These are phyloP conservation scores for Astraeus odoratus DNA, from an alignment of 768 basidiomycete species.

Conservation along the genomic window DNA sequence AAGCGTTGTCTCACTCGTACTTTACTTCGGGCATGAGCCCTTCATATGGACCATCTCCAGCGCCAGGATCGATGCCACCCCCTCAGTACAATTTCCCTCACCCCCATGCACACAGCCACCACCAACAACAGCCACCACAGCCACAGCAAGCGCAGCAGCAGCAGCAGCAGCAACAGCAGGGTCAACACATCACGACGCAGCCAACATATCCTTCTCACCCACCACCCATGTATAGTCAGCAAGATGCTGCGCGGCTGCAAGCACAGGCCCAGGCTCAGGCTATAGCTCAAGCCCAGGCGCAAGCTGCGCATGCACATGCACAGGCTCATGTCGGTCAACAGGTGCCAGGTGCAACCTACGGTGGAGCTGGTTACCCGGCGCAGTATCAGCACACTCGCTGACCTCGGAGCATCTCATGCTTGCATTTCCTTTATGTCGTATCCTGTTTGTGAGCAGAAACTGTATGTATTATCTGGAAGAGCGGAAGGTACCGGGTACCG, in stretches of 20 bases:
- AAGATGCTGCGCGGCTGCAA: slow-evolving; percentile 31
- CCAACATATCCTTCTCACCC: slow-evolving; percentile 26
- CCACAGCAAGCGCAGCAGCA: slow-evolving; percentile 33
- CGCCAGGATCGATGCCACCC: slow-evolving; percentile 56
- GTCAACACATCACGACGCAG: slow-evolving; percentile 7
- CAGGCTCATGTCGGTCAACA: slow-evolving; percentile 28
- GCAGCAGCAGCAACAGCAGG: slow-evolving; percentile 20
- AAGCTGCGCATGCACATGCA: slow-evolving; percentile 34
- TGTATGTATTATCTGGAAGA: neutral
- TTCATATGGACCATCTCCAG: slow-evolving; percentile 27
- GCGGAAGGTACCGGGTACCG: no score
- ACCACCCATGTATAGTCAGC: slow-evolving; percentile 26
- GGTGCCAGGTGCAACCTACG: slow-evolving; percentile 16
- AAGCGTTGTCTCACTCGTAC: slow-evolving; percentile 89
- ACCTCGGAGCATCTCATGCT: neutral
- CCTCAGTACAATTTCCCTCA: slow-evolving; percentile 64
- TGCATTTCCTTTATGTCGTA: neutral
- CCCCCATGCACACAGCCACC: slow-evolving; percentile 44
- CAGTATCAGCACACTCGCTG: slow-evolving; percentile 28
- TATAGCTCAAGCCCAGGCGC: slow-evolving; percentile 28
- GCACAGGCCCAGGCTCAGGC: slow-evolving; percentile 35
- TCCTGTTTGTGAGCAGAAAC: neutral
- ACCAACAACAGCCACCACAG: slow-evolving; percentile 46
- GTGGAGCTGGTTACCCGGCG: slow-evolving; percentile 19
- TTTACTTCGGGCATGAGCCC: slow-evolving; percentile 52